Evolutionary conservation across 2,329 filamentous ascomycete species (phyloP).

Genomic region (Neophaeococcomyces mojaviensis): DNA sequence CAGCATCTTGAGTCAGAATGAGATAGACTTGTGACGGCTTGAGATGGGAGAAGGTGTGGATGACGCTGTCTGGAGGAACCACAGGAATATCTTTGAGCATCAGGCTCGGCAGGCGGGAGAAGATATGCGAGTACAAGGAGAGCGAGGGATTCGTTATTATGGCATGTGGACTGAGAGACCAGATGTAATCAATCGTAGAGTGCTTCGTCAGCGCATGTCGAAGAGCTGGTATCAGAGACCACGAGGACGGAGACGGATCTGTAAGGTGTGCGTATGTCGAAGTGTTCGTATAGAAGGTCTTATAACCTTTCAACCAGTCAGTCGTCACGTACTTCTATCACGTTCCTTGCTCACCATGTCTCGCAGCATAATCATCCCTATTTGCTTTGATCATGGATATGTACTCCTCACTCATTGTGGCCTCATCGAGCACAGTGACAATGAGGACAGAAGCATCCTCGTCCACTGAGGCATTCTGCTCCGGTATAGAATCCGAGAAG

Average conservation of each 20-base stretch:
- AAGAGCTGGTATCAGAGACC: constrained; percentile 70
- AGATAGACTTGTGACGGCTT: constrained; percentile 70
- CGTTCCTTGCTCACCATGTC: constrained; percentile 60
- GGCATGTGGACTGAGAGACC: constrained; percentile 76
- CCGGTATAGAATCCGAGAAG: constrained; percentile 27
- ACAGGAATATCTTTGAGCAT: constrained; percentile 84
- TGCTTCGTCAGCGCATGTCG: constrained; percentile 79
- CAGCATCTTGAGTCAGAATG: constrained; percentile 74
- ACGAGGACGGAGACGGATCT: constrained; percentile 36
- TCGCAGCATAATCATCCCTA: constrained; percentile 71
- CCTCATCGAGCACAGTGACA: constrained; percentile 73
- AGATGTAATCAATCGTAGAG: constrained; percentile 72
- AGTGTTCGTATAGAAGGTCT: constrained; percentile 71
- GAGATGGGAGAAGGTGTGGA: constrained; percentile 85
- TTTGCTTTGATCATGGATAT: constrained; percentile 71
- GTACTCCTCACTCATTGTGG: constrained; percentile 57
- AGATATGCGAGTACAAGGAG: constrained; percentile 63
- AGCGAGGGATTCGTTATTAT: constrained; percentile 78
- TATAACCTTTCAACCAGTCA: constrained; percentile 58
- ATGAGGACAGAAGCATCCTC: constrained; percentile 58
- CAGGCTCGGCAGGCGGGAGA: constrained; percentile 62
- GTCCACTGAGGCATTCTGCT: constrained; percentile 29
- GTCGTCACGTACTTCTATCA: constrained; percentile 5
- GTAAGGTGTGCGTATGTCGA: constrained; percentile 38
- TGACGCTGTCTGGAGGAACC: constrained; percentile 92